Evolutionary conservation across 148 eudicot species (phyloP).

Genomic region (Cornus suecica): DNA sequence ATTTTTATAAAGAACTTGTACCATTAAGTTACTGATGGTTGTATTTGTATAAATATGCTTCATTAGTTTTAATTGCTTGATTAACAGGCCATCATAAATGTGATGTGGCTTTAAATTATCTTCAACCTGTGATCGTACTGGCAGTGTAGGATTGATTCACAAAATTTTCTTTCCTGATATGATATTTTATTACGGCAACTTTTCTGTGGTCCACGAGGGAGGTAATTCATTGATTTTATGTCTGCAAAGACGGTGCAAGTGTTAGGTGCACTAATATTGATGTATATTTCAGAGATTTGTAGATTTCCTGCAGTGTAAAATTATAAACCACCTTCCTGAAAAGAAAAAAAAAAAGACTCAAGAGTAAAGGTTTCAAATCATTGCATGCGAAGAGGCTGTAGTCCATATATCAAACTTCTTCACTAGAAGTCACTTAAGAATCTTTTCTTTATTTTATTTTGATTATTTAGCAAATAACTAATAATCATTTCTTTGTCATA

Average conservation of each 20-base stretch:
- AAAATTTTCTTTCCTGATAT: background rate
- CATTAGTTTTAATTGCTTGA: background rate
- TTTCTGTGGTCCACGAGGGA: background rate
- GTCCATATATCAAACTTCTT: no score
- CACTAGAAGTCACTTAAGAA: background rate
- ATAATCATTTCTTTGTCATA: conserved; percentile 10
- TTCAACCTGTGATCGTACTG: background rate
- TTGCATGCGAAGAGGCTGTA: background rate
- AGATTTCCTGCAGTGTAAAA: background rate
- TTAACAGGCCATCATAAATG: background rate
- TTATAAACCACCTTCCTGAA: background rate
- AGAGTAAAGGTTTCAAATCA: background rate
- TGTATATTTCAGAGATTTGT: background rate
- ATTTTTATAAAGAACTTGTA: background rate
- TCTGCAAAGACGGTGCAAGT: background rate
- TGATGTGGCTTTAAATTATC: background rate
- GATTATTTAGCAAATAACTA: background rate
- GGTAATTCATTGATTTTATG: background rate
- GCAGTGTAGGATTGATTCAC: background rate
- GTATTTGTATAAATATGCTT: background rate
- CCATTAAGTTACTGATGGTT: background rate
- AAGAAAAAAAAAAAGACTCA: background rate
- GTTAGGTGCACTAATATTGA: background rate
- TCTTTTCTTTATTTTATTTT: no score
- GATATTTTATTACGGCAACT: background rate